A percentile compares a stretch with the other conserved stretches of the same genome.
phyloP scores from a whole-genome alignment of 2,329 filamentous ascomycete genomes.

The Phyllosticta citrichinensis region DNA sequence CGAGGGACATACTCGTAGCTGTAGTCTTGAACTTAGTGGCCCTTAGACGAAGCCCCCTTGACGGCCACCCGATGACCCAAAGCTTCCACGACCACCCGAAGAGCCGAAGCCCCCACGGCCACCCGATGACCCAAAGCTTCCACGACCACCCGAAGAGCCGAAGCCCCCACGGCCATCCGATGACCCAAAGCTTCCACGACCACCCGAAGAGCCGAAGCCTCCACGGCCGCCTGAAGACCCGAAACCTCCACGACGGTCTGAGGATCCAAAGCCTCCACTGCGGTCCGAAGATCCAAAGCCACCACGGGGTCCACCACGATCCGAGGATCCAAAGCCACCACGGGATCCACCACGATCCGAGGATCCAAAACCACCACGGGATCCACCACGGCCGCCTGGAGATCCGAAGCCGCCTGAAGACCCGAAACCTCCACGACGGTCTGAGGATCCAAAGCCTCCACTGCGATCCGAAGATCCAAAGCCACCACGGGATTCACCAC shows the following conservation, averaged over 20 bases:
- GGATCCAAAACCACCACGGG: background rate
- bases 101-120: too few relatives aligned
- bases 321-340: background rate
- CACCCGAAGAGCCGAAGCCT: conserved; percentile 9
- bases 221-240: conserved; percentile 5
- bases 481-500: background rate
- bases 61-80: too few relatives aligned
- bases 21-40: background rate
- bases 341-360: background rate
- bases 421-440: conserved; percentile 11
- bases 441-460: background rate
- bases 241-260: conserved; percentile 8
- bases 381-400: conserved; percentile 3
- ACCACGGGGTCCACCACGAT: background rate
- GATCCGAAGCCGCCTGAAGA: conserved; percentile 1
- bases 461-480: background rate
- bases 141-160: too few relatives aligned
- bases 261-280: background rate
- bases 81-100: too few relatives aligned
- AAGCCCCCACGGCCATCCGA: background rate
- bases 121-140: too few relatives aligned
- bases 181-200: conserved; percentile 12
- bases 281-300: background rate
- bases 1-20: background rate
- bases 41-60: too few relatives aligned